These are phyloP conservation scores for Jamesozyma spencerorum DNA, from an alignment of 805 yeast species.

Conservation along the genomic window DNA sequence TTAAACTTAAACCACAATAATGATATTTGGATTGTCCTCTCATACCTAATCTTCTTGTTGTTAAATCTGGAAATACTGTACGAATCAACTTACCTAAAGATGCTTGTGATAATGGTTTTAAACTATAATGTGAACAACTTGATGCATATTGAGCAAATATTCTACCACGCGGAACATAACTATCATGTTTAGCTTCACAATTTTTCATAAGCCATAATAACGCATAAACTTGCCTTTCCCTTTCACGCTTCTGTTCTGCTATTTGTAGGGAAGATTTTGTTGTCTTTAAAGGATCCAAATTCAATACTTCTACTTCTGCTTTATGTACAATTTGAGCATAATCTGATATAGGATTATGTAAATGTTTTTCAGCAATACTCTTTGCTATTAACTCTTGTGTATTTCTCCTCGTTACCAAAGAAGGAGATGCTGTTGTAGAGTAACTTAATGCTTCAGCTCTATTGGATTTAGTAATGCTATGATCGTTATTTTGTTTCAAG, in stretches of 20 bases:
- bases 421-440: background rate
- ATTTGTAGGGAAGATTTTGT: conserved; percentile 22
- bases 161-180: conserved; percentile 55
- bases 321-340: conserved; percentile 38
- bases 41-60: conserved; percentile 72
- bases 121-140: conserved; percentile 42
- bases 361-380: conserved; percentile 22
- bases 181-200: conserved; percentile 41
- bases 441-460: too few relatives aligned
- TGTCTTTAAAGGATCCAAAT: conserved; percentile 24
- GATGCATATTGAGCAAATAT: conserved; percentile 60
- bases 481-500: background rate
- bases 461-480: conserved; percentile 7
- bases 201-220: conserved; percentile 68
- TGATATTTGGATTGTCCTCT: conserved; percentile 79
- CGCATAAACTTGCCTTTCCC: conserved; percentile 70
- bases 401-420: conserved; percentile 8
- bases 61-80: conserved; percentile 53
- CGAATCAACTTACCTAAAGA: conserved; percentile 69
- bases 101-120: conserved; percentile 64
- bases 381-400: conserved; percentile 24
- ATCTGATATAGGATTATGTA: conserved; percentile 34
- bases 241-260: conserved; percentile 37
- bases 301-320: conserved; percentile 32
- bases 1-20: conserved; percentile 62